Evolutionary conservation across 352 stramenopile species (phyloP).

Genomic region (Phytophthora nicotianae): DNA sequence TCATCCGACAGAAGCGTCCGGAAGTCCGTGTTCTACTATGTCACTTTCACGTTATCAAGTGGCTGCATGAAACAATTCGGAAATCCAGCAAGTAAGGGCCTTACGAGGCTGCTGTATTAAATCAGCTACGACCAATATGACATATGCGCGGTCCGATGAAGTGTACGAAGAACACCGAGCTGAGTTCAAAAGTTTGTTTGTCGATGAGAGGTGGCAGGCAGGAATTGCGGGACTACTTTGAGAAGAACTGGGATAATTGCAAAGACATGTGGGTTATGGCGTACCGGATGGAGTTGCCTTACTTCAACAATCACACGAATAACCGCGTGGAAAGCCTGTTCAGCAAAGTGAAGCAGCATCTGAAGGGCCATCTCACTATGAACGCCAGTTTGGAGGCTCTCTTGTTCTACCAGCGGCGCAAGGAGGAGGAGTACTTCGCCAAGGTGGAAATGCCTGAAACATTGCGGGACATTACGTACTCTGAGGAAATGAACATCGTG

Average conservation of each 20-base stretch:
- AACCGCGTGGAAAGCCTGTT: not conserved
- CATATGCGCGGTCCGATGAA: no score
- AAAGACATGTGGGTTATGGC: not conserved
- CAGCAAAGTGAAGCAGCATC: not conserved
- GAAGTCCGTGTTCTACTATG: no score
- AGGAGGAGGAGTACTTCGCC: not conserved
- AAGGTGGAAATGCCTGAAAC: not conserved
- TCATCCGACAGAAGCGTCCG: no score
- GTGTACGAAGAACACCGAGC: no score
- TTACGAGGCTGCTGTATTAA: no score
- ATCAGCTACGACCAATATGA: no score
- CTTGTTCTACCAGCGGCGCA: not conserved
- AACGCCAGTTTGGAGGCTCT: not conserved
- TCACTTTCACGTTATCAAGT: no score
- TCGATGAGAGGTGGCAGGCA: not conserved
- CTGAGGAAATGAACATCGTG: not conserved
- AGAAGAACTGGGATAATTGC: not conserved
- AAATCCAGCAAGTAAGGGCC: no score
- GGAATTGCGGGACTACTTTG: not conserved
- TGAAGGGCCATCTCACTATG: not conserved
- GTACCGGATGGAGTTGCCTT: not conserved
- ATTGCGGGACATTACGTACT: not conserved
- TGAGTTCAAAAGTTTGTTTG: not conserved
- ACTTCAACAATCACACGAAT: not conserved
- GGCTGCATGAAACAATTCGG: no score